Evolutionary conservation across 495 filamentous ascomycete genomes (phyloP).

Genomic region (Elaphomyces granulatus): DNA sequence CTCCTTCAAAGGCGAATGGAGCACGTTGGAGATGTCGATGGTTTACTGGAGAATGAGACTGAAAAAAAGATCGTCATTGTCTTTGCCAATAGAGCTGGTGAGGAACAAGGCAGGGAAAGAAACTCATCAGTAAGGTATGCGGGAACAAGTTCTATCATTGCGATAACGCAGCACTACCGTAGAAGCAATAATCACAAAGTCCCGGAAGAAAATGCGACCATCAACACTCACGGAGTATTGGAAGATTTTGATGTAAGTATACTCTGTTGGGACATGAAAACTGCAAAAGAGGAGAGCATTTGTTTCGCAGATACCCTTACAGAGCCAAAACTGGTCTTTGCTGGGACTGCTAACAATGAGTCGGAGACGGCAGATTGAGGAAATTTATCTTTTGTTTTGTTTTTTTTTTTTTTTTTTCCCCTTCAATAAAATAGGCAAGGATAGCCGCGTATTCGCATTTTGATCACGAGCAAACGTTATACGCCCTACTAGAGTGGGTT

Average conservation of each 20-base stretch:
- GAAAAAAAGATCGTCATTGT: conserved; percentile 56
- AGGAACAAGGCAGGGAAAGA: conserved; percentile 34
- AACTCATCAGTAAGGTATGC: conserved; percentile 44
- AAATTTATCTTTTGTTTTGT: too few species aligned
- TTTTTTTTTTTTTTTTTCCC: too few species aligned
- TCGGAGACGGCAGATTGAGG: too few species aligned
- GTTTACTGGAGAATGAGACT: conserved; percentile 4
- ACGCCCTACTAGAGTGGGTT: too few species aligned
- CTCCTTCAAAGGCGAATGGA: conserved; percentile 41
- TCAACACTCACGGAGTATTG: background rate
- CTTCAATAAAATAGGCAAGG: too few species aligned
- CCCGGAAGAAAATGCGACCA: too few species aligned
- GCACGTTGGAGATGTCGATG: conserved; percentile 31
- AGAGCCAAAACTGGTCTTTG: conserved; percentile 31
- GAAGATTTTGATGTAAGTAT: conserved; percentile 27
- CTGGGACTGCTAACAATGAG: conserved; percentile 17
- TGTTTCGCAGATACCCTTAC: conserved; percentile 34
- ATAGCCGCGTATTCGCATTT: too few species aligned
- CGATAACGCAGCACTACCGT: conserved; percentile 47
- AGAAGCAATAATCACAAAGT: too few species aligned
- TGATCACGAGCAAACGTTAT: too few species aligned
- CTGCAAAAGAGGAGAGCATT: conserved; percentile 31
- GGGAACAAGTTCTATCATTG: conserved; percentile 71
- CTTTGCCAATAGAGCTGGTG: conserved; percentile 68
- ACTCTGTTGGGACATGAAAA: conserved; percentile 33